These are phyloP conservation scores for Nothomitra cinnamomea DNA, from an alignment of 2,329 filamentous ascomycete species.

Conservation along the genomic window DNA sequence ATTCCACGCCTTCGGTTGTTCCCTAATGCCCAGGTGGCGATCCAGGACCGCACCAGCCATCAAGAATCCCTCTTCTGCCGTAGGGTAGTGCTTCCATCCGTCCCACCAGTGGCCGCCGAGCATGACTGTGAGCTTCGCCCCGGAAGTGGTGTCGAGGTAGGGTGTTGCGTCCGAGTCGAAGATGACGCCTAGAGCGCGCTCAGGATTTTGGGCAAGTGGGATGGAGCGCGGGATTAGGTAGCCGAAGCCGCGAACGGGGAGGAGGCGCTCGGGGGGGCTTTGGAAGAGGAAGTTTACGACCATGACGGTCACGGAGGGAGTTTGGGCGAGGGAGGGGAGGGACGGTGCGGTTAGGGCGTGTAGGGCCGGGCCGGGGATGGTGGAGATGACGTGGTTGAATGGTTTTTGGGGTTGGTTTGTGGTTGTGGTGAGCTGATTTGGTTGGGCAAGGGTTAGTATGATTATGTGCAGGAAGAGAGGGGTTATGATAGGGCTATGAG, in stretches of 20 bases:
- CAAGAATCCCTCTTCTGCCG: constrained; percentile 43
- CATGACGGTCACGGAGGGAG: constrained; percentile 61
- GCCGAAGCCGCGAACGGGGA: constrained; percentile 60
- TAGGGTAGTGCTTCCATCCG: constrained; percentile 41
- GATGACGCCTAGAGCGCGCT: constrained; percentile 74
- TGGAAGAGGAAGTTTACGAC: constrained; percentile 81
- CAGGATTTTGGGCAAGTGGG: constrained; percentile 55
- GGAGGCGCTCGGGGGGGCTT: constrained; percentile 34
- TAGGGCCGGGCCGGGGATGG: constrained; percentile 30
- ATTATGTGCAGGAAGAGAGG: too few relatives aligned
- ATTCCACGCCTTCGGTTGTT: constrained; percentile 41
- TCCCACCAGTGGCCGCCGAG: constrained; percentile 89
- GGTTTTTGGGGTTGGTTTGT: constrained; percentile 21
- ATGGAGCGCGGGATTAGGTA: constrained; percentile 74
- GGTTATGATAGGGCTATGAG: too few relatives aligned
- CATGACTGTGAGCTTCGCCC: constrained; percentile 87
- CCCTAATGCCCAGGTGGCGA: constrained; percentile 57
- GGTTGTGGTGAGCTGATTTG: constrained; percentile 8
- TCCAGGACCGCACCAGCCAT: constrained; percentile 55
- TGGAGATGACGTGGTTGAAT: constrained; percentile 46
- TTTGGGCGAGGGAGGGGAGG: constrained; percentile 23
- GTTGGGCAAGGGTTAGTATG: neutral
- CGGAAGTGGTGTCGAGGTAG: constrained; percentile 38
- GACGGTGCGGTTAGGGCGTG: constrained; percentile 8
- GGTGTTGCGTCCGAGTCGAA: constrained; percentile 61